Conservation (phyloP, 352 stramenopile species). For the Phytophthora pini region DNA sequence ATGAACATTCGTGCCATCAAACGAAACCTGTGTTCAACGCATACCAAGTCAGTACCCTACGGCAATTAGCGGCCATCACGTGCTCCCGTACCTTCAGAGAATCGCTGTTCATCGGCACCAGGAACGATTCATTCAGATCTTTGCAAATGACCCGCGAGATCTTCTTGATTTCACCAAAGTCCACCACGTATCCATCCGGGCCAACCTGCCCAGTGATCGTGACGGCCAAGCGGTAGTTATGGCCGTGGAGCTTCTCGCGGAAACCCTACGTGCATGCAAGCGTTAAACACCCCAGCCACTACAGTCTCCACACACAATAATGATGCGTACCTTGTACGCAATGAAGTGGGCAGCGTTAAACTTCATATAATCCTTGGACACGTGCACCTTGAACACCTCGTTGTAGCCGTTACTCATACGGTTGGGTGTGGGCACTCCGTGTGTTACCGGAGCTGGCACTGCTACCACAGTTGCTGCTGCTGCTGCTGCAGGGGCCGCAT, state of each 20-base stretch:
- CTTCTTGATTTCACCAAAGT: constrained; percentile 98
- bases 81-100: constrained; percentile 76
- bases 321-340: constrained; percentile 75
- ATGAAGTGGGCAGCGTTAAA: constrained; percentile 92
- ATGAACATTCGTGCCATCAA: constrained; percentile 87
- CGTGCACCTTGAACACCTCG: constrained; percentile 89
- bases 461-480: background rate
- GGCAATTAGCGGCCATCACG: background rate
- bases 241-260: constrained; percentile 96
- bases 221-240: constrained; percentile 97
- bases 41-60: background rate
- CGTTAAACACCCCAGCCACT: background rate
- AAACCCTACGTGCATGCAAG: constrained; percentile 74
- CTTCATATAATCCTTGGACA: constrained; percentile 93
- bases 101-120: constrained; percentile 96
- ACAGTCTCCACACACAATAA: background rate
- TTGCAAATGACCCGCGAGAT: constrained; percentile 95
- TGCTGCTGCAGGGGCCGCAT: background rate
- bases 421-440: constrained; percentile 18
- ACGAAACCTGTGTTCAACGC: constrained; percentile 64
- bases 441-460: constrained; percentile 6
- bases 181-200: constrained; percentile 96
- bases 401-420: constrained; percentile 48
- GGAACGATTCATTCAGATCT: constrained; percentile 97
- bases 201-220: constrained; percentile 89